These are phyloP conservation scores for Crithidia fasciculata DNA, from an alignment of 208 protist species.

Conservation along the genomic window DNA sequence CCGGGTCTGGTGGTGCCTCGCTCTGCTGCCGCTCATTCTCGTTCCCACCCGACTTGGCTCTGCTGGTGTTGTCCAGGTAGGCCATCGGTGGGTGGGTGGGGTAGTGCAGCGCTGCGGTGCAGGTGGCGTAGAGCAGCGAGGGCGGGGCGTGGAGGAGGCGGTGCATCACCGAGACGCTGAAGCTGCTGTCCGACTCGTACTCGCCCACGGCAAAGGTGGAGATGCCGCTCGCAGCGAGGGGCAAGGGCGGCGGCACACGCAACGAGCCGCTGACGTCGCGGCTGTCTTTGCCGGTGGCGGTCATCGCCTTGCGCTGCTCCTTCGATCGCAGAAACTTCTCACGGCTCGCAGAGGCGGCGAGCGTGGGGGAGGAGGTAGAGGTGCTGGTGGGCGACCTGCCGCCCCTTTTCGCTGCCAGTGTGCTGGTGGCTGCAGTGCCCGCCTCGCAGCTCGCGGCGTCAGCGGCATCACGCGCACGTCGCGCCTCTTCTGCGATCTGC, in stretches of 20 bases:
- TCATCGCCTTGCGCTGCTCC: conserved; percentile 63
- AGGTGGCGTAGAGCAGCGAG: conserved; percentile 68
- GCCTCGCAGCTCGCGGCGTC: conserved; percentile 2
- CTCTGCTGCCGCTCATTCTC: conserved; percentile 25
- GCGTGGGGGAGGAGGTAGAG: background rate
- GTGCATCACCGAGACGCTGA: conserved; percentile 79
- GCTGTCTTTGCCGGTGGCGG: background rate
- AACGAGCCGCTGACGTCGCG: background rate
- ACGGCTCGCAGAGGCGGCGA: conserved; percentile 30
- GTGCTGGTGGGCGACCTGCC: background rate
- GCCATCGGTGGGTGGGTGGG: conserved; percentile 68
- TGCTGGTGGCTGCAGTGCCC: background rate
- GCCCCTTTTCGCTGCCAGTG: background rate
- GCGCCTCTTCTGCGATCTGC: background rate
- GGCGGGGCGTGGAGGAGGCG: conserved; percentile 77
- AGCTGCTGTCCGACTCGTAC: conserved; percentile 74
- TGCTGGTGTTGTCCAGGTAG: conserved; percentile 37
- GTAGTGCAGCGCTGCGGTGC: conserved; percentile 56
- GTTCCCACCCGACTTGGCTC: background rate
- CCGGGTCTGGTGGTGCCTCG: conserved; percentile 17
- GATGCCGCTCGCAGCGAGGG: conserved; percentile 59
- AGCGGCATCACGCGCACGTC: background rate
- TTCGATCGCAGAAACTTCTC: conserved; percentile 67
- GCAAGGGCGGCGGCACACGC: conserved; percentile 18
- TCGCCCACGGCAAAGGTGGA: conserved; percentile 59